Evolutionary conservation across 495 filamentous ascomycete species (phyloP).

Genomic region (Zalerion maritima): DNA sequence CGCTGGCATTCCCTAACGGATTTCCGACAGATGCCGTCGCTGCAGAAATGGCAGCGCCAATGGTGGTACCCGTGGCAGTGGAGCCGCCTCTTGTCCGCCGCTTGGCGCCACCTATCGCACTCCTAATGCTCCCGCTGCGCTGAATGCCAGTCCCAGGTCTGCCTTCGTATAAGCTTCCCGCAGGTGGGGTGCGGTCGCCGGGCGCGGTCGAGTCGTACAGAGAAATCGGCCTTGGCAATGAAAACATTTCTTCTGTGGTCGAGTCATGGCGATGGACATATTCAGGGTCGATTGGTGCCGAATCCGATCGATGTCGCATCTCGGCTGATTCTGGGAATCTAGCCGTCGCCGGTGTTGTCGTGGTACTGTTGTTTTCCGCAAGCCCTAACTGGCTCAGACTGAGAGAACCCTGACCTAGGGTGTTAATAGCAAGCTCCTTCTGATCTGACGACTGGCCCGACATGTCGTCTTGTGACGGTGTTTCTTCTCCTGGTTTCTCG

Average conservation of each 20-base stretch:
- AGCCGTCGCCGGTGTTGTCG: conserved; percentile 23
- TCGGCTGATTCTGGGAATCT: conserved; percentile 31
- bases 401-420: conserved; percentile 75
- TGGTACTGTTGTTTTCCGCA: conserved; percentile 31
- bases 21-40: conserved; percentile 50
- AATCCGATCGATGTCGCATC: conserved; percentile 24
- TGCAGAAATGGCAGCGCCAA: conserved; percentile 53
- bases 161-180: conserved; percentile 53
- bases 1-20: conserved; percentile 38
- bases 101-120: conserved; percentile 44
- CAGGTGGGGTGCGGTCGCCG: conserved; percentile 48
- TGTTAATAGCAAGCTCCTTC: conserved; percentile 72
- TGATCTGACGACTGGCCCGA: conserved; percentile 25
- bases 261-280: too few relatives aligned
- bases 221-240: conserved; percentile 28
- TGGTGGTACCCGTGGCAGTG: conserved; percentile 58
- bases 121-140: conserved; percentile 71
- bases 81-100: conserved; percentile 74
- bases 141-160: conserved; percentile 42
- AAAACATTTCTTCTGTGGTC: too few relatives aligned
- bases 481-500: conserved; percentile 33
- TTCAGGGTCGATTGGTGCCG: conserved; percentile 24
- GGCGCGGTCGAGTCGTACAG: conserved; percentile 28
- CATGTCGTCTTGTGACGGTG: conserved; percentile 21
- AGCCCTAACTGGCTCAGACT: conserved; percentile 74